Evolutionary conservation across 2,329 filamentous ascomycete genomes (phyloP).

Genomic region (Colletotrichum limetticola): DNA sequence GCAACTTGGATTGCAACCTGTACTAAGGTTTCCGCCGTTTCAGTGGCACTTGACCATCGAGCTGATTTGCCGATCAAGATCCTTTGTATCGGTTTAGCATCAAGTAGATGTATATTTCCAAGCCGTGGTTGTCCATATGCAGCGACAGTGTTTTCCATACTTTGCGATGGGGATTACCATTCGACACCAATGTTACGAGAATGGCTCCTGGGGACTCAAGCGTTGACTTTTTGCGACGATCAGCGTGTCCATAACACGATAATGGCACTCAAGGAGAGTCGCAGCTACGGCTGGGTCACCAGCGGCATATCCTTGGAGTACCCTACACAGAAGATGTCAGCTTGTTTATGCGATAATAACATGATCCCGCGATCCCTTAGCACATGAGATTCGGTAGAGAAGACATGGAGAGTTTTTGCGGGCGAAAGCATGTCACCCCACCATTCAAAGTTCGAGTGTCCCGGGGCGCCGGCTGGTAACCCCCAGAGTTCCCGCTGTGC

Average conservation of each 20-base stretch:
- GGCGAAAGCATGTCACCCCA: background rate
- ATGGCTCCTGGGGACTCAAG: background rate
- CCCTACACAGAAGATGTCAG: background rate
- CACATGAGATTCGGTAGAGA: no score
- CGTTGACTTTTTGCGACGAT: no score
- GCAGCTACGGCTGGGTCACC: background rate
- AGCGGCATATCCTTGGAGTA: no score
- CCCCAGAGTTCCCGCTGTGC: constrained; percentile 1
- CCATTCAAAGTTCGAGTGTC: background rate
- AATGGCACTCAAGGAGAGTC: background rate
- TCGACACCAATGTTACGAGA: background rate
- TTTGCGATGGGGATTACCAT: background rate
- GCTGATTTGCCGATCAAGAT: background rate
- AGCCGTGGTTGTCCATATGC: no score
- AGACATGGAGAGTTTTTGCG: background rate
- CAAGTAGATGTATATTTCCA: background rate
- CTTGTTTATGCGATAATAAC: background rate
- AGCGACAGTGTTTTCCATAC: background rate
- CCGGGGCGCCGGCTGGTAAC: background rate
- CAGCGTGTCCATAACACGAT: background rate
- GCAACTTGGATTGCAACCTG: background rate
- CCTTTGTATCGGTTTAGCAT: background rate
- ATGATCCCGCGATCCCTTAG: background rate
- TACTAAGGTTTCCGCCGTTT: background rate
- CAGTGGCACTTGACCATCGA: background rate